Base-by-base conservation (phyloP, 257 asterid genomes). In the Nicotiana benthamiana region DNA sequence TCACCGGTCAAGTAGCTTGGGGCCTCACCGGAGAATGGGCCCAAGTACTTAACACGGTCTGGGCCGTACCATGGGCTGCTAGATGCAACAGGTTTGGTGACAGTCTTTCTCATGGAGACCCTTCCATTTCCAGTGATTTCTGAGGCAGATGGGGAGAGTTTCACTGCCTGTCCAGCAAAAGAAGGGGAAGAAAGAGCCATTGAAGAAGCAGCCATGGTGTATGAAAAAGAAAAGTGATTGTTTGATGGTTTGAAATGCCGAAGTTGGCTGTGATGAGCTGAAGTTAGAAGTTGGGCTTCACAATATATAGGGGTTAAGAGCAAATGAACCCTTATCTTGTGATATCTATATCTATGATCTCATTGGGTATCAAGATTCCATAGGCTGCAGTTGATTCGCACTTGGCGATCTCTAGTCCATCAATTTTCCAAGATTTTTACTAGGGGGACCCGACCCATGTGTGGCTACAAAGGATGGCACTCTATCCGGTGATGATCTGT, bases 61-160 rank as follows among this genome's bases (percentile, higher is more conserved):
- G 96, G 91, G 43, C 93, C 96, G 82, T 90, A 91, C 96, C 94
- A 91, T 0, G 91, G 94, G 90, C 94, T 91, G 79, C 85, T 83
- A 43, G 86, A 87, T 17, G 89, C 64, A 48, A 48, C 85, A 3
- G 81, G n/a, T 83, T 81, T 88, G 26, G 79, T 4, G 3, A 15
- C 63, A 2, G 28, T 36, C 16, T 83, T 68, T 56, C 82, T 76
- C 82, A 77, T 66, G 81, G 87, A 79, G 16, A 83, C 18, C 60
- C 77, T 82, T 28, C 80, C 84, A 32, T 66, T 52, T 27, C 84
- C 81, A 5, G 64, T 0, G 57, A 76, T 40, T 62, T 62, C 77
- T 30, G 81, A 48, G 20, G 81, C 17, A 65, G 84, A 60, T 0
- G 78, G 81, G 2, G 81, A 60, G 4, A 52, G 68, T 46, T 82